Base-by-base conservation (phyloP, 2,329 filamentous ascomycete genomes). In the Sporothrix brunneoviolacea region DNA sequence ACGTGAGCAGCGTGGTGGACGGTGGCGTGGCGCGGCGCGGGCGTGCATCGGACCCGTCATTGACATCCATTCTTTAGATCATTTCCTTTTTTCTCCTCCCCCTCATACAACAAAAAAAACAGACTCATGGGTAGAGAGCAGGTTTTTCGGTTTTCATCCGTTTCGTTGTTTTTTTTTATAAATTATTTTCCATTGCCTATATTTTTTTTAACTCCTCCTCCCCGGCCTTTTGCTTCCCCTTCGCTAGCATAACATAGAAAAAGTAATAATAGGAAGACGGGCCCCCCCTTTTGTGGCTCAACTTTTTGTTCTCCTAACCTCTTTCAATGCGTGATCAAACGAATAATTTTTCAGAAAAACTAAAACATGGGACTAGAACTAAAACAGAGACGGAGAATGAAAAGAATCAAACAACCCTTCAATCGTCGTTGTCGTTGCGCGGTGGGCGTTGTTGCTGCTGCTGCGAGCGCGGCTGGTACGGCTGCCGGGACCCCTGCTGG, bases 371-470 rank as follows among this genome's bases (percentile, higher is more conserved):
- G 18, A 32, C 10, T 15, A 19, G 15, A 48, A 22, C 9, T 18
- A 16, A 37, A 24, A 8, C 39, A n/a, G 38, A 15, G 21, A 36
- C 19, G 15, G 13, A 21, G n/a, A 32, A 46, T 16, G 10, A 28
- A 33, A 47, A 30, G 28, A 35, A 48, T 24, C 4, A 41, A 27
- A 19, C 28, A 44, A 42, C 18, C 8, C 22, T 39, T 30, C 66
- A 67, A 71, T 53, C 80, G 60, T 81, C 77, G 58, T 80, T 76
- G 61, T 80, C 75, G 56, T 81, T 75, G 56, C 73, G 75, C 39
- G 62, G 62, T 54, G 61, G 69, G 57, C 64, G 65, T 62, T 69
- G 51, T 41, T 46, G 54, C 19, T 44, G 35, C 40, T 43, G 50
- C 22, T 54, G 54, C 6, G 5, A 5, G 42, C 55, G 55, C 24